Evolutionary conservation across 2,329 filamentous ascomycete species (phyloP), one percentile per base, ranked within the genome.

Genomic region (Fusarium sacchari): DNA sequence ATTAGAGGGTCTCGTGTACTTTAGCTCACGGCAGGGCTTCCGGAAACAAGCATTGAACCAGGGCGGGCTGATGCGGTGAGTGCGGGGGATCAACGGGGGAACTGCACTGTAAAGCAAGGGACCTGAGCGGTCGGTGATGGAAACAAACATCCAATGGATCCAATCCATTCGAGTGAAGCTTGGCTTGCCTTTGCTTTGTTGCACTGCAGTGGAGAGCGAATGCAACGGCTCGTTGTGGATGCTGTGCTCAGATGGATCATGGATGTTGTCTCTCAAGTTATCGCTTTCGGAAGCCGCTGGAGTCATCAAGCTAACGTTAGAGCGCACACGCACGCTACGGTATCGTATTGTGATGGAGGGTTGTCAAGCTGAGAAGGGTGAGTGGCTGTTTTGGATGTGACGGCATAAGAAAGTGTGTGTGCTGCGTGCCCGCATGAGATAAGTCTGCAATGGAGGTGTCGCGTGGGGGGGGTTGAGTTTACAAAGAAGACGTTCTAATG

Each of bases 61-160:
- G 64, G 57, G 43, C 55, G 28, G 66, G 62, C 64, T 64, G 75
- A 72, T 75, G 73, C 74, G 75, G 75, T 77, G 75, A 72, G 73
- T 77, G 75, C 73, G 75, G 74, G 75, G 73, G 69, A 67, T 71
- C 52, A 67, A 59, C 69, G 43, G n/a, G 46, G 37, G 43, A 28
- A 37, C 30, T 52, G 49, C 49, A 36, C 49, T 52, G 64, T 32
- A 32, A 42, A 57, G 44, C 42, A 43, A 49, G 42, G 42, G 36
- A 56, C 28, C 43, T 49, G 50, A 49, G 34, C 18, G 43, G 58
- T 36, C 46, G 57, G 46, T 60, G 49, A 61, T 70, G n/a, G 34
- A 22, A 26, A 40, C 30, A 28, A 68, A 67, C 37, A 56, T 15
- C 7, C 20, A 8, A 36, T 36, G 15, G 34, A 40, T 40, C 22